Evolutionary conservation across 1,284 basidiomycete genomes (phyloP).

Genomic region (Crepidotus sp.): DNA sequence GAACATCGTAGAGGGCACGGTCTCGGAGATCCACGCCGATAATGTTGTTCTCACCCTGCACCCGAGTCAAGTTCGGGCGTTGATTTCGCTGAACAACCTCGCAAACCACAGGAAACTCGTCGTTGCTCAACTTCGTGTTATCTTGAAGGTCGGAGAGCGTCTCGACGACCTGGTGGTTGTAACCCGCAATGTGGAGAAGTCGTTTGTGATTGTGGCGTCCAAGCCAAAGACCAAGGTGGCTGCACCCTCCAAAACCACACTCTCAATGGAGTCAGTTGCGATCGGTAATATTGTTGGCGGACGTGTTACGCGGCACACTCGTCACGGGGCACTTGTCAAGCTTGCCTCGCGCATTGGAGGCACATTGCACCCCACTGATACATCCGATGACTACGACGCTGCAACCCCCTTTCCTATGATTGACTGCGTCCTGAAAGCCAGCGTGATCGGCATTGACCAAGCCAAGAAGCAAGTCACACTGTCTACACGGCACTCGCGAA

Average conservation of each 20-base stretch:
- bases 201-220: constrained; percentile 80
- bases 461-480: constrained; percentile 63
- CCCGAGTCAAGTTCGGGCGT: constrained; percentile 66
- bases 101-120: constrained; percentile 72
- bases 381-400: constrained; percentile 68
- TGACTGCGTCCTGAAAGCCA: constrained; percentile 62
- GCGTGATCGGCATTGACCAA: constrained; percentile 61
- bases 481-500: constrained; percentile 69
- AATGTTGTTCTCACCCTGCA: constrained; percentile 71
- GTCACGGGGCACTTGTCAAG: constrained; percentile 68
- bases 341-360: constrained; percentile 64
- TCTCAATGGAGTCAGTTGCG: constrained; percentile 59
- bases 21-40: constrained; percentile 78
- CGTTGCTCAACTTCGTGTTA: constrained; percentile 60
- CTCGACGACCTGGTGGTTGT: constrained; percentile 80
- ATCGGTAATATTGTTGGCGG: constrained; percentile 72
- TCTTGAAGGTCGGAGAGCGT: constrained; percentile 65
- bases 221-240: constrained; percentile 46
- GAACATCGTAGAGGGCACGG: constrained; percentile 58
- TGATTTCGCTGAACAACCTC: constrained; percentile 81
- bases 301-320: constrained; percentile 63
- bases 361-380: constrained; percentile 72
- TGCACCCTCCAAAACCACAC: constrained; percentile 38
- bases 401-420: constrained; percentile 52
- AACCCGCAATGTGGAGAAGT: constrained; percentile 83